Evolutionary conservation across 176 grass and related monocot species (phyloP).

Genomic region (Puccinellia tenuiflora): DNA sequence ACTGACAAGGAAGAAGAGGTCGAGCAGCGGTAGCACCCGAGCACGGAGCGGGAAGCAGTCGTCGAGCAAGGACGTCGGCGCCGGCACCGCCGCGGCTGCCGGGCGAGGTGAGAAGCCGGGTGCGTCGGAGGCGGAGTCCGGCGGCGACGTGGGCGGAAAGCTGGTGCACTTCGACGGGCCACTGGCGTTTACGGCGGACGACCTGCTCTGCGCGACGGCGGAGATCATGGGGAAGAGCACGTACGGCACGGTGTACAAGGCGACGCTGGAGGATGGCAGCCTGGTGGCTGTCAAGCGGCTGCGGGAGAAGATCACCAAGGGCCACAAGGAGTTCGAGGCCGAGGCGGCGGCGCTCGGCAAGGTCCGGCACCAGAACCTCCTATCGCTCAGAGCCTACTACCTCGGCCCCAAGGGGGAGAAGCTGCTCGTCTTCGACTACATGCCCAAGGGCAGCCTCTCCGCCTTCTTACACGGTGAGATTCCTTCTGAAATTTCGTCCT

Average conservation of each 20-base stretch:
- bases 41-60: slow-evolving; percentile 25
- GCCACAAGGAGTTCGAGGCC: slow-evolving; percentile 32
- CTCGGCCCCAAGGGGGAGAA: slow-evolving; percentile 45
- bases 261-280: slow-evolving; percentile 40
- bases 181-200: background rate
- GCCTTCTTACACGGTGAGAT: slow-evolving; percentile 38
- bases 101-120: slow-evolving; percentile 15
- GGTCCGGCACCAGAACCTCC: slow-evolving; percentile 28
- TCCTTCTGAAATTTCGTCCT: background rate
- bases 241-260: slow-evolving; percentile 44
- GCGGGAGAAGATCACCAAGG: slow-evolving; percentile 39
- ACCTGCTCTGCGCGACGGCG: background rate
- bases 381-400: slow-evolving; percentile 37
- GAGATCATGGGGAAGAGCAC: slow-evolving; percentile 50
- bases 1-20: slow-evolving; percentile 35
- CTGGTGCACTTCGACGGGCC: slow-evolving; percentile 6
- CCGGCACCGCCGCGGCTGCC: background rate
- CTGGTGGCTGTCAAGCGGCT: slow-evolving; percentile 40
- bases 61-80: background rate
- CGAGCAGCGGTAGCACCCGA: background rate
- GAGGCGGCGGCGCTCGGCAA: slow-evolving; percentile 28
- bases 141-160: slow-evolving; percentile 2
- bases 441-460: slow-evolving; percentile 38
- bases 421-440: slow-evolving; percentile 40
- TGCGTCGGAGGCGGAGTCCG: background rate